Base-by-base conservation (phyloP, 306 rosid genomes). In the Rosa chinensis region DNA sequence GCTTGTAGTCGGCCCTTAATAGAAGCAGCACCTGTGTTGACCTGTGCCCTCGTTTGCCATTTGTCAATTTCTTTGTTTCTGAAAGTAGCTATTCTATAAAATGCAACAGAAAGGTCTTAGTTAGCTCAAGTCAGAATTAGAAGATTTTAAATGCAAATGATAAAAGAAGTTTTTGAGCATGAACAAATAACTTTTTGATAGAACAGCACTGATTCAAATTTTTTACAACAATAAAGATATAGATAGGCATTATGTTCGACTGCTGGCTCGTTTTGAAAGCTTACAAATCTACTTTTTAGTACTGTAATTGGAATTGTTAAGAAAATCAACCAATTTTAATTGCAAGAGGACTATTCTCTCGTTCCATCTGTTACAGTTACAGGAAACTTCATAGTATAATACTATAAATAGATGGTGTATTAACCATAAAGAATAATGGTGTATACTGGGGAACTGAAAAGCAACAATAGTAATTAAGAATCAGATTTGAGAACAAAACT, bases 31-130 rank as follows among this genome's bases (percentile, higher is more conserved):
- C 97, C 99, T 8, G 97, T 89, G 75, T 93, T 86, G 85, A 91
- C 92, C 81, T 89, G 90, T n/a, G 97, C 90, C 90, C 85, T 91
- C 85, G 94, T 91, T 85, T 92, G 98, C 98, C 96, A 92, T 84
- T 91, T 92, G 84, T 95, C 89, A 77, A 91, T 84, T 59, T 97
- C 90, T 78, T 91, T 94, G 86, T 92, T 85, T 76, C 97, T 87
- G 79, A 92, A 94, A 69, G 93, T 32, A 80, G 88, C 84, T 28
- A 89, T 80, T 62, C 99, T 94, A 84, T 87, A 89, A 83, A 77
- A 83, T 73, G 79, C 74, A 89, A 50, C 32, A 74, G 55, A 81
- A 83, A 37, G 76, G 75, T 56, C 75, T 82, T 73, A 75, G 79
- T 49, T 39, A 49, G 37, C 56, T 73, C 21, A 37, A 21, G 48